phyloP scores from a whole-genome alignment of 2,329 filamentous ascomycete species.

The Zymoseptoria tritici region DNA sequence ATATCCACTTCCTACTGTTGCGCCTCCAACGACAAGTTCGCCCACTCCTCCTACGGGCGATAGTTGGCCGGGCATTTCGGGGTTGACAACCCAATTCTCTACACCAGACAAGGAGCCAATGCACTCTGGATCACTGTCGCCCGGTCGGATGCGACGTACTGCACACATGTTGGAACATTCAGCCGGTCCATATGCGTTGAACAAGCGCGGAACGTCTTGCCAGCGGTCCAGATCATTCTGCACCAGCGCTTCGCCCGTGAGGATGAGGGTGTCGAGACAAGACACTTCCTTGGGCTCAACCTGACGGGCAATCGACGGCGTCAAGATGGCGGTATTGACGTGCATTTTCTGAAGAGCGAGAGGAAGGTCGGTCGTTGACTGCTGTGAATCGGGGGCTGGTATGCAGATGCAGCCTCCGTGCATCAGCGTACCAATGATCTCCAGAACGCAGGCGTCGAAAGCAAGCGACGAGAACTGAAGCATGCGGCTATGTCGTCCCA shows the following conservation, averaged over 20 bases:
- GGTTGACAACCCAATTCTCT: conserved; percentile 27
- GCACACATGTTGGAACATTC: conserved; percentile 25
- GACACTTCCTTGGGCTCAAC: neutral
- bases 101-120: neutral
- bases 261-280: neutral
- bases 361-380: neutral
- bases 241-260: neutral
- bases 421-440: conserved; percentile 5
- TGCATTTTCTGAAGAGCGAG: neutral
- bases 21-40: conserved; percentile 42
- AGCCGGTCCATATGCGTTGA: conserved; percentile 40
- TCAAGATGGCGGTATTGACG: neutral
- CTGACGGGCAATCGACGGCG: neutral
- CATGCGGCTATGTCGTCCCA: neutral
- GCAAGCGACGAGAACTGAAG: conserved; percentile 11
- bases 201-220: conserved; percentile 15
- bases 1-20: conserved; percentile 40
- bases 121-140: neutral
- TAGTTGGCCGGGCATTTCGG: conserved; percentile 21
- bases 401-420: conserved; percentile 10
- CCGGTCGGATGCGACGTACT: neutral
- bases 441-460: conserved; percentile 13
- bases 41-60: conserved; percentile 40
- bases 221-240: neutral
- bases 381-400: neutral